These are phyloP conservation scores for Fraxinus greggii DNA, from an alignment of 305 asterid genomes.

Conservation along the genomic window DNA sequence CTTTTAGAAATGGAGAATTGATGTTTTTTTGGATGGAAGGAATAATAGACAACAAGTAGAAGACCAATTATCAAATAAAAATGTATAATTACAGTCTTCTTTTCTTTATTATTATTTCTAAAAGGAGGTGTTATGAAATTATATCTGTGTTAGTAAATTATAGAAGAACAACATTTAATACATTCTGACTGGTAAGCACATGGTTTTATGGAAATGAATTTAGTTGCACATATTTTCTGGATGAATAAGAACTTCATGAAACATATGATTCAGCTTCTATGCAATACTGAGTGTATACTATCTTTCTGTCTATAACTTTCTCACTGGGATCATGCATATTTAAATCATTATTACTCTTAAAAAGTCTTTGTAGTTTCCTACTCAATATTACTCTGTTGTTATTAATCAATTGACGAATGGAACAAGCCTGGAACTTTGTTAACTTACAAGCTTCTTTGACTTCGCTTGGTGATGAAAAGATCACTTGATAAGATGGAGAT, in stretches of 20 bases:
- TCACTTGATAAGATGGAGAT: neutral
- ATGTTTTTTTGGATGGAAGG: neutral
- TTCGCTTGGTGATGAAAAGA: neutral
- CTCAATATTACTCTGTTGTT: neutral
- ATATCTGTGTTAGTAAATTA: neutral
- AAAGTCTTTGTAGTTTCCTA: neutral
- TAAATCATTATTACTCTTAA: neutral
- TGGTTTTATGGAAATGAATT: neutral
- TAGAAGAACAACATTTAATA: neutral
- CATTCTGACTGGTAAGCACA: neutral
- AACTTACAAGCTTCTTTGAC: neutral
- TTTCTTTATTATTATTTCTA: neutral
- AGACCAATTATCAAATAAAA: neutral
- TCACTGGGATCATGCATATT: neutral
- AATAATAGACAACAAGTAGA: neutral
- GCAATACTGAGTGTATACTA: neutral
- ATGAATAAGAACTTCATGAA: neutral
- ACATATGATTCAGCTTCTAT: neutral
- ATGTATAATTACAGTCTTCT: neutral
- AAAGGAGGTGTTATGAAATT: neutral
- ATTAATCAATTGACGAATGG: neutral
- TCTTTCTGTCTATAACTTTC: neutral
- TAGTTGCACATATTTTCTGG: neutral
- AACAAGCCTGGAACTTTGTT: neutral
- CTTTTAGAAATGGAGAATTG: neutral